A percentile compares a stretch with the other conserved stretches of the same genome.
Evolutionary conservation across 2,329 filamentous ascomycete genomes (phyloP).

Genomic region (Aspergillus niger): DNA sequence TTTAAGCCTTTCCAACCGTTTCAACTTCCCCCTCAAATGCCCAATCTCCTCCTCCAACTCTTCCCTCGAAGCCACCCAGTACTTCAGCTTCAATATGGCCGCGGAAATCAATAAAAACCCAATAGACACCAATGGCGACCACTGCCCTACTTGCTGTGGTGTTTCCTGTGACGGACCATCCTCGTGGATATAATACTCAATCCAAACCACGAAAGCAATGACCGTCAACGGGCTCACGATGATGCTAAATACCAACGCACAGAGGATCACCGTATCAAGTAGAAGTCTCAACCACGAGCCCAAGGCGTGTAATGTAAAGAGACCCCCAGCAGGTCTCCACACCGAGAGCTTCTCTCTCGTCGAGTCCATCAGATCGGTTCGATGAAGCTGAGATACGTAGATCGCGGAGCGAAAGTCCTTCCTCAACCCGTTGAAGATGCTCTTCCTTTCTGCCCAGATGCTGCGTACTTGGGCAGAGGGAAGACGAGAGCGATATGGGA

Average conservation of each 20-base stretch:
- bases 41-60: conserved; percentile 36
- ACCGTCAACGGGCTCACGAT: conserved; percentile 33
- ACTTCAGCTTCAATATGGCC: conserved; percentile 28
- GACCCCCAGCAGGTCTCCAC: background rate
- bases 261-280: conserved; percentile 20
- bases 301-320: conserved; percentile 18
- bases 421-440: conserved; percentile 24
- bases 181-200: conserved; percentile 34
- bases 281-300: conserved; percentile 16
- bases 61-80: conserved; percentile 26
- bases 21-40: conserved; percentile 16
- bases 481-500: conserved; percentile 28
- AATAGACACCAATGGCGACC: conserved; percentile 31
- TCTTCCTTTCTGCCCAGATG: conserved; percentile 28
- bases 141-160: conserved; percentile 36
- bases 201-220: conserved; percentile 36
- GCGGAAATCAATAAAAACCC: conserved; percentile 33
- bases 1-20: background rate
- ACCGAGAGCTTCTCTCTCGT: background rate
- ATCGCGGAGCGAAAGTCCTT: conserved; percentile 13
- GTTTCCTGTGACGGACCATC: conserved; percentile 33
- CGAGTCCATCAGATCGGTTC: background rate
- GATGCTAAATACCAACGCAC: conserved; percentile 30
- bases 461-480: conserved; percentile 27
- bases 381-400: background rate